These are phyloP conservation scores for Ceriops tagal DNA, from an alignment of 345 rosid species.

Conservation along the genomic window DNA sequence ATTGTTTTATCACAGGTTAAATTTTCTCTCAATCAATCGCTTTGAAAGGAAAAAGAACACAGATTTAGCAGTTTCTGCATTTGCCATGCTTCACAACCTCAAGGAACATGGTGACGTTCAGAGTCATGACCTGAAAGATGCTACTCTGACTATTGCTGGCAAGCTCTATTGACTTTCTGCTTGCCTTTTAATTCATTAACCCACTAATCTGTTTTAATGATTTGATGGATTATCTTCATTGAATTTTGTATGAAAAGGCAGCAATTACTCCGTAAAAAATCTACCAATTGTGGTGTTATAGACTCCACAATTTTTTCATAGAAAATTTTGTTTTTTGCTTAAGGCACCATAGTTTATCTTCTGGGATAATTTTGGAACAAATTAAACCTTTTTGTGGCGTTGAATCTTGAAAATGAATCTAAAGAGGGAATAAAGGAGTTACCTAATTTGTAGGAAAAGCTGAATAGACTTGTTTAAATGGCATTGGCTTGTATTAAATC, in stretches of 20 bases:
- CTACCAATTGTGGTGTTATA: background rate
- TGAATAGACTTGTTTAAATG: background rate
- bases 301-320: background rate
- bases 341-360: background rate
- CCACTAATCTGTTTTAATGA: background rate
- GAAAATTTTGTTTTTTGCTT: background rate
- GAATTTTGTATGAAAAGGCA: no score
- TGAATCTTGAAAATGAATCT: background rate
- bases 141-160: slow-evolving; percentile 73
- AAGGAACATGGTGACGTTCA: slow-evolving; percentile 28
- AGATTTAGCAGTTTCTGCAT: slow-evolving; percentile 83
- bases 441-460: background rate
- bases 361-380: background rate
- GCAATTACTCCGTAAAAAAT: no score
- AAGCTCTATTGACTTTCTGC: slow-evolving; percentile 20
- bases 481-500: no score
- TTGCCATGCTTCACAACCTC: slow-evolving; percentile 55
- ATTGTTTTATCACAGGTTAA: slow-evolving; percentile 40
- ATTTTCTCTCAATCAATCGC: slow-evolving; percentile 86
- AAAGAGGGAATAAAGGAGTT: background rate
- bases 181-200: background rate
- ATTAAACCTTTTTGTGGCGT: background rate
- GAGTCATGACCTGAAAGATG: slow-evolving; percentile 28
- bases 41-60: slow-evolving; percentile 90
- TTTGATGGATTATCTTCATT: no score